A percentile compares a stretch with the other conserved stretches of the same genome.
phyloP scores from a whole-genome alignment of 495 filamentous ascomycete species.

The Xylaria cubensis region DNA sequence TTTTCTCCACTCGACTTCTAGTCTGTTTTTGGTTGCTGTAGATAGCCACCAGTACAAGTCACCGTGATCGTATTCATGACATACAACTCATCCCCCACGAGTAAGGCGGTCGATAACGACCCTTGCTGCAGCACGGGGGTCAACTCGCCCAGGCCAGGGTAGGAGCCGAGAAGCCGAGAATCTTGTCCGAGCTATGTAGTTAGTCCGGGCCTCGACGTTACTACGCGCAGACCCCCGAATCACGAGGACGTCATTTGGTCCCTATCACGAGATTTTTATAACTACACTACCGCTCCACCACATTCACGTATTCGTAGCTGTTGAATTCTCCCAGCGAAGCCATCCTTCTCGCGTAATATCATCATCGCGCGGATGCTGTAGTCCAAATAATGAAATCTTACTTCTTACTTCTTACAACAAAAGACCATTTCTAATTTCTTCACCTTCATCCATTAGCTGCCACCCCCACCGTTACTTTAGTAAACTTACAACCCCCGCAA shows the following conservation, averaged over 20 bases:
- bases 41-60: neutral
- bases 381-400: neutral
- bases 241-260: neutral
- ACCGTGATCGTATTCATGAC: slow-evolving; percentile 9
- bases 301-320: too few species aligned
- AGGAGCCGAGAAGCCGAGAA: slow-evolving; percentile 4
- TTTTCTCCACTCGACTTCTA: neutral
- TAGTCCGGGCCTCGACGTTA: neutral
- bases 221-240: slow-evolving; percentile 2
- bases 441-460: neutral
- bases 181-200: neutral
- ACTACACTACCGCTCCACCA: slow-evolving; percentile 2
- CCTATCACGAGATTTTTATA: neutral
- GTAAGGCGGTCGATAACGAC: slow-evolving; percentile 19
- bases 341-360: neutral
- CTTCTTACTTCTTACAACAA: neutral
- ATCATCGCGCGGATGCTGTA: neutral
- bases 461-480: neutral
- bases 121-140: slow-evolving; percentile 23
- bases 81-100: slow-evolving; percentile 17
- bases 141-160: slow-evolving; percentile 1
- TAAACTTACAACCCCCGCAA: neutral
- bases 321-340: neutral
- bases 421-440: neutral
- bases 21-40: slow-evolving; percentile 1